A percentile compares a stretch with the other conserved stretches of the same genome.
phyloP scores from a whole-genome alignment of 2,329 filamentous ascomycete species.

The Onygenales sp. region DNA sequence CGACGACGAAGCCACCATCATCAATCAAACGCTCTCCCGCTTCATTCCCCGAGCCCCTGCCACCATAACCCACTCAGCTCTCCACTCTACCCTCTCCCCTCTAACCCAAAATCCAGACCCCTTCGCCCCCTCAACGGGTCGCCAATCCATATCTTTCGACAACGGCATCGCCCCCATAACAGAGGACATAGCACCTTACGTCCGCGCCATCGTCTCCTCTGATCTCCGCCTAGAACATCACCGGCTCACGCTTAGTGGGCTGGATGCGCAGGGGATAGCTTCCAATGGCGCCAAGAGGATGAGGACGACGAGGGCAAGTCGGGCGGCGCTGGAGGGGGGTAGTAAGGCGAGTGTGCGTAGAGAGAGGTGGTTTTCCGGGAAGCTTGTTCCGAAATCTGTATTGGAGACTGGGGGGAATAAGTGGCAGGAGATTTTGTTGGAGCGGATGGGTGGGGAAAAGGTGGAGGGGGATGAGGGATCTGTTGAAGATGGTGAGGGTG shows the following conservation, averaged over 20 bases:
- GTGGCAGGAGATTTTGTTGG: constrained; percentile 29
- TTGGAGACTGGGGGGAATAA: constrained; percentile 51
- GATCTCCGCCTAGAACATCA: constrained; percentile 64
- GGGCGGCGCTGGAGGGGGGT: constrained; percentile 69
- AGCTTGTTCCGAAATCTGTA: constrained; percentile 52
- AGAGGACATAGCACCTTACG: constrained; percentile 76
- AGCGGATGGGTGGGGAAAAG: neutral
- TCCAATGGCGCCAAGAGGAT: constrained; percentile 46
- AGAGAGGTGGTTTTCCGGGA: constrained; percentile 61
- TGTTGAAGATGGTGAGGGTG: neutral
- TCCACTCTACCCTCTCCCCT: constrained; percentile 43
- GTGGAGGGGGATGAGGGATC: neutral
- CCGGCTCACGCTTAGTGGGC: constrained; percentile 51
- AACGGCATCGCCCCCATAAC: constrained; percentile 56
- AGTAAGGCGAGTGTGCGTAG: constrained; percentile 55
- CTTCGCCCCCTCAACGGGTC: constrained; percentile 23
- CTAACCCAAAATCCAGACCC: constrained; percentile 35
- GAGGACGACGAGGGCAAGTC: constrained; percentile 63
- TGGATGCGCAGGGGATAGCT: constrained; percentile 47
- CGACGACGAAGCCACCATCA: constrained; percentile 18
- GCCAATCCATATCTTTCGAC: constrained; percentile 62
- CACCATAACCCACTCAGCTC: constrained; percentile 26
- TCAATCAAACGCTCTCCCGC: constrained; percentile 23
- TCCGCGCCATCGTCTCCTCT: constrained; percentile 73
- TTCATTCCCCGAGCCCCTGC: constrained; percentile 10